Evolutionary conservation across 2,329 filamentous ascomycete genomes (phyloP).

Genomic region (Trichocomaceae sp.): DNA sequence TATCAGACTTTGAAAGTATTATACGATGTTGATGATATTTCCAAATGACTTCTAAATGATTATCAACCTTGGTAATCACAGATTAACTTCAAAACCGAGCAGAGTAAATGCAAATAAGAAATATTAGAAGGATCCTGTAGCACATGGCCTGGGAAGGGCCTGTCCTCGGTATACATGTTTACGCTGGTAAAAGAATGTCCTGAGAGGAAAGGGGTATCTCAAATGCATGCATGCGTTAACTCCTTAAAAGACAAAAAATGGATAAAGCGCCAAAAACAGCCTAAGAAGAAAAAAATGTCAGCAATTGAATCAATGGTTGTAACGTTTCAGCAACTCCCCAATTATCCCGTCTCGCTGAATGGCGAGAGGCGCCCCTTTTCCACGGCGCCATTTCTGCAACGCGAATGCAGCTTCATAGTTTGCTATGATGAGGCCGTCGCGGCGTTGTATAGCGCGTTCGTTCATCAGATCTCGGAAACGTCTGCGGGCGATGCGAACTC

Average conservation of each 20-base stretch:
- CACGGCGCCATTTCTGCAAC: conserved; percentile 6
- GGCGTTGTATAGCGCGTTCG: conserved; percentile 10
- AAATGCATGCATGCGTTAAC: neutral
- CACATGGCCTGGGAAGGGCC: no score
- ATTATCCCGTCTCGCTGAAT: conserved; percentile 4
- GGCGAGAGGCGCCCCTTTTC: conserved; percentile 6
- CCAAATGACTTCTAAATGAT: neutral
- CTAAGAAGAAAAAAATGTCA: neutral
- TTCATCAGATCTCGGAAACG: conserved; percentile 6
- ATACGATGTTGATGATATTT: neutral
- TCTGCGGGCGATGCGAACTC: conserved; percentile 1
- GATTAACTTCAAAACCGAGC: neutral
- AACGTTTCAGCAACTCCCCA: conserved; percentile 5
- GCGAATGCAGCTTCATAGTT: conserved; percentile 10
- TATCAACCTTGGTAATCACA: neutral
- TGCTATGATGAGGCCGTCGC: conserved; percentile 9
- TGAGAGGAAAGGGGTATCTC: neutral
- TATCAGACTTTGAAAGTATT: neutral
- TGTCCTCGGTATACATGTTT: neutral
- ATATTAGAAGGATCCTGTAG: neutral
- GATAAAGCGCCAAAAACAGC: neutral
- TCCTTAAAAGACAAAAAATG: neutral
- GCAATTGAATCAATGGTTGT: neutral
- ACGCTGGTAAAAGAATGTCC: neutral
- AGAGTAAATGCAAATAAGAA: neutral